Evolutionary conservation across 2,329 filamentous ascomycete species (phyloP).

Genomic region (Venturia aucupariae): DNA sequence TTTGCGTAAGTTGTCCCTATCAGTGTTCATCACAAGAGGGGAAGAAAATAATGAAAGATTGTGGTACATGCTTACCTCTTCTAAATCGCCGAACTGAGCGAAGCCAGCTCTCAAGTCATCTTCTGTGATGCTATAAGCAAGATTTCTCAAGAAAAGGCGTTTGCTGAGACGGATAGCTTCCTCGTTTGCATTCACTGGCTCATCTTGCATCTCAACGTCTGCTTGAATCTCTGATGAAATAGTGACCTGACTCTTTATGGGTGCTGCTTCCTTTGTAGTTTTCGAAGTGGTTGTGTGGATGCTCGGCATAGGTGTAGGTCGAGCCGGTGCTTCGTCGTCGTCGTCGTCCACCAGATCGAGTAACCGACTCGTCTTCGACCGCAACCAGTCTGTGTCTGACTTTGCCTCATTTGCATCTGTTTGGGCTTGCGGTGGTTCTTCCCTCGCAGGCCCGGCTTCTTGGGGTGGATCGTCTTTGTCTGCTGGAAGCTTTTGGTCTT

Average conservation of each 20-base stretch:
- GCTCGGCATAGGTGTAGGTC: background rate
- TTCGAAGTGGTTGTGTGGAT: background rate
- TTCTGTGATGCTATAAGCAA: slow-evolving; percentile 71
- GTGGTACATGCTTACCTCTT: slow-evolving; percentile 64
- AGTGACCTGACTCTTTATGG: background rate
- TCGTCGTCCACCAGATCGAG: slow-evolving; percentile 76
- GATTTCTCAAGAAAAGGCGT: slow-evolving; percentile 79
- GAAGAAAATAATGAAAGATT: slow-evolving; percentile 18
- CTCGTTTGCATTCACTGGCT: slow-evolving; percentile 16
- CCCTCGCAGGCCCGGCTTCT: background rate
- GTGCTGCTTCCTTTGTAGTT: background rate
- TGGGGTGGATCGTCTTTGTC: background rate
- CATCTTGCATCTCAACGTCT: background rate
- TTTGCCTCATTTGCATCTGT: background rate
- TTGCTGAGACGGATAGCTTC: slow-evolving; percentile 55
- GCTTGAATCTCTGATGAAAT: background rate
- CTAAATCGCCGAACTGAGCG: slow-evolving; percentile 59
- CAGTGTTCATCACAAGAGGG: slow-evolving; percentile 74
- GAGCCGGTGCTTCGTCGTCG: slow-evolving; percentile 31
- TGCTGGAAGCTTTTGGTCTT: background rate
- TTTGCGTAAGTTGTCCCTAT: slow-evolving; percentile 99
- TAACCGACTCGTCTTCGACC: slow-evolving; percentile 76
- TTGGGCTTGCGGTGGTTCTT: slow-evolving; percentile 11
- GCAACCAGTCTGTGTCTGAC: slow-evolving; percentile 80
- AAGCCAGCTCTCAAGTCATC: slow-evolving; percentile 69